These are phyloP conservation scores for Exophiala spinifera DNA, from an alignment of 2,329 filamentous ascomycete genomes.

Conservation along the genomic window DNA sequence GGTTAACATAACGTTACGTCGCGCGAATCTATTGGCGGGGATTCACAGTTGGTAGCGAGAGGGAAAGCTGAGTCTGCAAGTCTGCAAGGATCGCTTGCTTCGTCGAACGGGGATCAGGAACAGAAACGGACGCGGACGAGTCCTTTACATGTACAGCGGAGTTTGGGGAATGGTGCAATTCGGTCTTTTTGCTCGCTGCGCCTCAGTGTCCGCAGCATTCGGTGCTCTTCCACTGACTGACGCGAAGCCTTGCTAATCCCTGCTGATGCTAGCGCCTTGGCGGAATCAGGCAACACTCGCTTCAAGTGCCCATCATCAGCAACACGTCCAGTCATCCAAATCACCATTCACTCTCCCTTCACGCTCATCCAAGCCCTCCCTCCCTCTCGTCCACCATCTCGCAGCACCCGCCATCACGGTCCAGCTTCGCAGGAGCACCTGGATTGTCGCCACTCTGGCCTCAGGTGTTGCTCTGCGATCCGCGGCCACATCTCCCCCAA, in stretches of 20 bases:
- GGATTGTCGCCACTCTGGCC: slow-evolving; percentile 22
- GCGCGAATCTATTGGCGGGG: no score
- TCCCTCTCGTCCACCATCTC: slow-evolving; percentile 3
- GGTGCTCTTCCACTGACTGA: no score
- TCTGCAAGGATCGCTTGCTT: no score
- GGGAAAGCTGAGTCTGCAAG: no score
- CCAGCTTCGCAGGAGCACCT: slow-evolving; percentile 2
- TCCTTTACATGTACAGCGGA: neutral
- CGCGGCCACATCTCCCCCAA: slow-evolving; percentile 2
- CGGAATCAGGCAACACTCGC: slow-evolving; percentile 15
- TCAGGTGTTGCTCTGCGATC: slow-evolving; percentile 17
- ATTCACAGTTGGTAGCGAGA: no score
- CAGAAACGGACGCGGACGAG: neutral
- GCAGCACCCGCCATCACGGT: slow-evolving; percentile 10
- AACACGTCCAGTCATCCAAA: slow-evolving; percentile 7
- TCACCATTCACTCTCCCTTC: slow-evolving; percentile 6
- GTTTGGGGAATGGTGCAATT: neutral
- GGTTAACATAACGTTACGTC: no score
- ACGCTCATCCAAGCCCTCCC: slow-evolving; percentile 3
- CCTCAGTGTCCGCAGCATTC: neutral
- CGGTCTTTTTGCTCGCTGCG: no score
- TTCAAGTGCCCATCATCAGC: slow-evolving; percentile 18
- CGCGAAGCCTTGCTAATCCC: neutral
- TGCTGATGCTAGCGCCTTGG: slow-evolving; percentile 1
- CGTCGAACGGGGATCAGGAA: no score